A percentile compares a stretch with the other conserved stretches of the same genome.
Conservation (phyloP, 2,329 filamentous ascomycete species). For the Aspergillus neotritici region DNA sequence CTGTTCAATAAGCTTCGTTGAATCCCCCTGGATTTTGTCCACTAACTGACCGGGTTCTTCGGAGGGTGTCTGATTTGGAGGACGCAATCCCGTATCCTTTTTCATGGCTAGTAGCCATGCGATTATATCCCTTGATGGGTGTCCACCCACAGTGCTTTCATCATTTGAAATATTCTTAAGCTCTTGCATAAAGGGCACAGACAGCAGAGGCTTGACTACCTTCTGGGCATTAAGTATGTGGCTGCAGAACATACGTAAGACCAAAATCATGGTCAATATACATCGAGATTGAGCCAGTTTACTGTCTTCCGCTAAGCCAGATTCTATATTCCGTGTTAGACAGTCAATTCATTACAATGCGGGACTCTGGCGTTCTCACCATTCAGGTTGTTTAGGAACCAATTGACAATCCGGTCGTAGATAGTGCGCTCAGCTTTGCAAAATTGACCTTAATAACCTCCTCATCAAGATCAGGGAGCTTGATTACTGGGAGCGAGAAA, state of each 20-base stretch:
- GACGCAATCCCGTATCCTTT: neutral
- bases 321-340: conserved; percentile 27
- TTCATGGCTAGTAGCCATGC: conserved; percentile 26
- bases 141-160: conserved; percentile 11
- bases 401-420: conserved; percentile 47
- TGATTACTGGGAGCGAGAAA: conserved; percentile 50
- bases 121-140: conserved; percentile 17
- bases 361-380: conserved; percentile 10
- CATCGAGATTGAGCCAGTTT: conserved; percentile 30
- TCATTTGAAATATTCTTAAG: conserved; percentile 33
- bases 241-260: conserved; percentile 48
- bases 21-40: conserved; percentile 4
- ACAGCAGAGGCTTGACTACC: conserved; percentile 42
- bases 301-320: conserved; percentile 3
- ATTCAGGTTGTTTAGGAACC: conserved; percentile 33
- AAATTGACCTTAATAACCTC: conserved; percentile 44
- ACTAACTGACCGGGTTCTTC: neutral
- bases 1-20: conserved; percentile 23
- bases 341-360: neutral
- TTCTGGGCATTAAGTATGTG: conserved; percentile 47
- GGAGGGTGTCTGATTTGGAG: neutral
- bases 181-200: conserved; percentile 41
- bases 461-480: conserved; percentile 47
- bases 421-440: conserved; percentile 48
- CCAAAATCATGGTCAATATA: conserved; percentile 44